A percentile compares a stretch with the other conserved stretches of the same genome.
These are phyloP conservation scores for Dioscorea zingiberensis DNA, from an alignment of 106 monocot genomes.

Conservation along the genomic window DNA sequence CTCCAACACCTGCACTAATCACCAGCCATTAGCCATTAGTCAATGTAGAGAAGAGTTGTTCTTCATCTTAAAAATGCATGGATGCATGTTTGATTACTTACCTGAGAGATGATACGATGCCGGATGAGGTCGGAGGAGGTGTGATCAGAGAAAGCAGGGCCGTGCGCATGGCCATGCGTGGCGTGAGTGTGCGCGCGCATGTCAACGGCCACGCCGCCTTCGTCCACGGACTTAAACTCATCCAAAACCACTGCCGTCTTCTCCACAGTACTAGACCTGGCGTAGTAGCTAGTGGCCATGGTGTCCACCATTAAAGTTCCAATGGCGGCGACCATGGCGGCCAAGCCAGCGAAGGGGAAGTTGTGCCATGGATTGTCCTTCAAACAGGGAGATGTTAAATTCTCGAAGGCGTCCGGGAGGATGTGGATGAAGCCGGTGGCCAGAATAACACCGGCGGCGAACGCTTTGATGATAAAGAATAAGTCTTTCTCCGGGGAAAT, in stretches of 20 bases:
- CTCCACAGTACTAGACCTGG: neutral
- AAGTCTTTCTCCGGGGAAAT: constrained; percentile 13
- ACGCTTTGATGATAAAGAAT: constrained; percentile 15
- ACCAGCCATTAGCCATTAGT: neutral
- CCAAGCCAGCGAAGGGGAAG: constrained; percentile 28
- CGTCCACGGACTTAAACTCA: neutral
- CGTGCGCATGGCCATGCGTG: constrained; percentile 10
- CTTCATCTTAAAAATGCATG: neutral
- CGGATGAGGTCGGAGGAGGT: neutral
- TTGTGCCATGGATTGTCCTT: constrained; percentile 11
- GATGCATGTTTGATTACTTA: neutral
- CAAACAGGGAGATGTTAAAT: constrained; percentile 3
- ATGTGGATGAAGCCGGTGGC: constrained; percentile 22
- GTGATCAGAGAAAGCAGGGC: neutral
- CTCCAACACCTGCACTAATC: constrained; percentile 15
- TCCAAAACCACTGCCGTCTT: neutral
- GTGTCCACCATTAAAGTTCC: constrained; percentile 22
- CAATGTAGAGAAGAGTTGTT: too few species aligned
- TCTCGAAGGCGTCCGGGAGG: constrained; percentile 20
- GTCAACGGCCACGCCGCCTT: neutral
- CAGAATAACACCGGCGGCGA: constrained; percentile 17
- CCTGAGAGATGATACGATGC: constrained; percentile 18
- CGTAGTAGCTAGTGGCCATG: constrained; percentile 10
- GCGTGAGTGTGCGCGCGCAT: constrained; percentile 11
- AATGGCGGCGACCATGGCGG: constrained; percentile 15